Evolutionary conservation across 768 basidiomycete species (phyloP).

Genomic region (Phylloporus sp.): DNA sequence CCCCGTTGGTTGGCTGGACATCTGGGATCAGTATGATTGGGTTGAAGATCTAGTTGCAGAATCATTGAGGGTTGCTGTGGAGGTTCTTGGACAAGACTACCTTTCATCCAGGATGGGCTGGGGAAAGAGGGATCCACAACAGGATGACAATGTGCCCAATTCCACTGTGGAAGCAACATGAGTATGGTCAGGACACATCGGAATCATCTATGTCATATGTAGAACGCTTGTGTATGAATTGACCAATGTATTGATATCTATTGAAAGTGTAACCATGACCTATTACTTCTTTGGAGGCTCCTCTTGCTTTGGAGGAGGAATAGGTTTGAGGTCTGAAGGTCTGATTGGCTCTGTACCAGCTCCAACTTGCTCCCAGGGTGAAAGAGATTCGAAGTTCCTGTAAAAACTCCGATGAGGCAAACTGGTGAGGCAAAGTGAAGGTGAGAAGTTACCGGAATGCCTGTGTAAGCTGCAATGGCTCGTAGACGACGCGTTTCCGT

Average conservation of each 20-base stretch:
- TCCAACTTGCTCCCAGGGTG: constrained; percentile 96
- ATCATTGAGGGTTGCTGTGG: constrained; percentile 75
- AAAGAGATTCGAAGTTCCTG: constrained; percentile 91
- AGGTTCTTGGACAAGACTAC: constrained; percentile 91
- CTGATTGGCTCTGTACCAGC: constrained; percentile 49
- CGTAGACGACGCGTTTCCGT: constrained; percentile 94
- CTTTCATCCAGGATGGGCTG: constrained; percentile 85
- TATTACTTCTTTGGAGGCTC: constrained; percentile 73
- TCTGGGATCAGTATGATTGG: constrained; percentile 94
- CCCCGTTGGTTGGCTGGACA: constrained; percentile 79
- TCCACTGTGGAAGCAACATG: constrained; percentile 10
- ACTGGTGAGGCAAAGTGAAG: background rate
- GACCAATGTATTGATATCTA: constrained; percentile 11
- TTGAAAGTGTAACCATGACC: background rate
- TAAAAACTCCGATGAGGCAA: background rate
- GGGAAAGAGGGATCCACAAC: constrained; percentile 36
- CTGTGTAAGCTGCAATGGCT: constrained; percentile 95
- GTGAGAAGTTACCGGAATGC: constrained; percentile 76
- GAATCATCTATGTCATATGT: constrained; percentile 7
- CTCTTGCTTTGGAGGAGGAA: constrained; percentile 72
- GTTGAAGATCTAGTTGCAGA: constrained; percentile 95
- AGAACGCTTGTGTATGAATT: constrained; percentile 7
- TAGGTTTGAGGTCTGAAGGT: constrained; percentile 72
- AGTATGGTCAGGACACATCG: background rate
- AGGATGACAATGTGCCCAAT: constrained; percentile 6